Conservation (phyloP, 2,329 filamentous ascomycete genomes). For the Paraphaeosphaeria sporulosa region DNA sequence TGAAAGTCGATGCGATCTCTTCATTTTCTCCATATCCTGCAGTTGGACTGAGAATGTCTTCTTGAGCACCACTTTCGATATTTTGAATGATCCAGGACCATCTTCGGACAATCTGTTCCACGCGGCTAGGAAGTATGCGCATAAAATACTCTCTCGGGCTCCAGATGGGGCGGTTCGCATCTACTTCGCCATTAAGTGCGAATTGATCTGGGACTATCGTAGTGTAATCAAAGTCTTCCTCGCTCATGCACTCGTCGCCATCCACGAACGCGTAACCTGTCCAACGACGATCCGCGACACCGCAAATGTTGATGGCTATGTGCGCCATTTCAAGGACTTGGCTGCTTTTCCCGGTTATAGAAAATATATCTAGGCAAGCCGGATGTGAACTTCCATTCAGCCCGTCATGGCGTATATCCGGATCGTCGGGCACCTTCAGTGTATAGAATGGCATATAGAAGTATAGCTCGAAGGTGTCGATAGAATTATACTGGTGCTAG, state of each 20-base stretch:
- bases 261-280: neutral
- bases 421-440: neutral
- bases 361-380: neutral
- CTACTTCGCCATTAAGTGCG: neutral
- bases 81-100: neutral
- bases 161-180: neutral
- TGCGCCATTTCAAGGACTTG: neutral
- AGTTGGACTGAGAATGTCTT: neutral
- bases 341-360: neutral
- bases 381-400: neutral
- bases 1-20: neutral
- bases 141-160: neutral
- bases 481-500: no score
- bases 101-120: neutral
- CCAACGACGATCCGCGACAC: neutral
- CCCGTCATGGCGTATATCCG: no score
- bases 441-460: neutral
- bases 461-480: neutral
- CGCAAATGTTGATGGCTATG: neutral
- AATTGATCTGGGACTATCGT: neutral
- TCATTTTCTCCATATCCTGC: no score
- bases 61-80: neutral
- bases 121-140: neutral
- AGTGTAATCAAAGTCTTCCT: neutral
- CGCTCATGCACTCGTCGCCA: neutral